Evolutionary conservation across 1,284 basidiomycete genomes (phyloP).

Genomic region (Xerocomus nothofagi): DNA sequence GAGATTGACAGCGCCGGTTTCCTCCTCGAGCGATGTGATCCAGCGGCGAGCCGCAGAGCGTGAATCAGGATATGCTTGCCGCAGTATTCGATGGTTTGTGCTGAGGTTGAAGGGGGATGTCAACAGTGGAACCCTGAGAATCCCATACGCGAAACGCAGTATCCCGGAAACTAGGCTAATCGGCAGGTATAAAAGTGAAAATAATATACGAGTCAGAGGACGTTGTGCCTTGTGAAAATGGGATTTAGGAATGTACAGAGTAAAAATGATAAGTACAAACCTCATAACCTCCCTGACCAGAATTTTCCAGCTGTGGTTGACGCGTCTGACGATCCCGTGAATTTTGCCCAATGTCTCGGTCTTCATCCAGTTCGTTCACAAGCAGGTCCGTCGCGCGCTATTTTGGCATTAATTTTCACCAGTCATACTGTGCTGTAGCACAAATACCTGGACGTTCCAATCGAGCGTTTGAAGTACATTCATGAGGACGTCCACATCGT

Average conservation of each 20-base stretch:
- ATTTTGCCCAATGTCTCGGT: slow-evolving; percentile 12
- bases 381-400: slow-evolving; percentile 63
- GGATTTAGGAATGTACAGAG: background rate
- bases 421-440: background rate
- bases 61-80: slow-evolving; percentile 38
- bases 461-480: slow-evolving; percentile 57
- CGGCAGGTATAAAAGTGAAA: slow-evolving; percentile 45
- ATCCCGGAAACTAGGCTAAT: slow-evolving; percentile 50
- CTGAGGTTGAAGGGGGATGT: slow-evolving; percentile 42
- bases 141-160: slow-evolving; percentile 52
- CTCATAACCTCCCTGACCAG: slow-evolving; percentile 37
- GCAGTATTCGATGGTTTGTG: slow-evolving; percentile 43
- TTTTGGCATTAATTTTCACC: background rate
- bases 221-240: slow-evolving; percentile 1
- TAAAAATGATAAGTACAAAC: slow-evolving; percentile 3
- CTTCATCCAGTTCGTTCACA: slow-evolving; percentile 42
- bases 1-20: slow-evolving; percentile 69
- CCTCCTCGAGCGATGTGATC: slow-evolving; percentile 76
- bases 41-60: slow-evolving; percentile 65
- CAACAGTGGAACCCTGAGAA: slow-evolving; percentile 55
- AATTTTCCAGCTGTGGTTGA: slow-evolving; percentile 56
- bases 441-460: slow-evolving; percentile 66
- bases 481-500: slow-evolving; percentile 58
- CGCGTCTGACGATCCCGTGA: slow-evolving; percentile 29
- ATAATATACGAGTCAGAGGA: slow-evolving; percentile 16